These are phyloP conservation scores for Leucogyrophana mollusca DNA, from an alignment of 768 basidiomycete species.

Conservation along the genomic window DNA sequence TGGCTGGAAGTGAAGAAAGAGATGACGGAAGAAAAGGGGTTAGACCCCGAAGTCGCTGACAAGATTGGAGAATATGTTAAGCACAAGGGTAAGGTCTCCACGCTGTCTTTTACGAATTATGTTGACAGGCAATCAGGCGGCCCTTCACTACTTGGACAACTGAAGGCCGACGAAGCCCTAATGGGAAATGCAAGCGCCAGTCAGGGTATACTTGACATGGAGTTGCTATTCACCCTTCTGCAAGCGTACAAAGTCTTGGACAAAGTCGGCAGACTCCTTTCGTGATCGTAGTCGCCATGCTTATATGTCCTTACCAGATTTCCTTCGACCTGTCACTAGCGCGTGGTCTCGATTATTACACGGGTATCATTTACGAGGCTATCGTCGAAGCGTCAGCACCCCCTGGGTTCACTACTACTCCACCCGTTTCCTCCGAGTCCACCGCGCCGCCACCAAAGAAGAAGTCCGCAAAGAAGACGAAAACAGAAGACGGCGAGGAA, in stretches of 20 bases:
- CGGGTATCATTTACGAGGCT: slow-evolving; percentile 97
- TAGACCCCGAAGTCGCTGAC: slow-evolving; percentile 80
- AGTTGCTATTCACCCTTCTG: slow-evolving; percentile 77
- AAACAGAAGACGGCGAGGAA: slow-evolving; percentile 44
- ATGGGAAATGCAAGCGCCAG: slow-evolving; percentile 73
- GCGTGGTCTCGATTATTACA: slow-evolving; percentile 98
- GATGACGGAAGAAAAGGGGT: slow-evolving; percentile 95
- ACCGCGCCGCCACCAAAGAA: slow-evolving; percentile 32
- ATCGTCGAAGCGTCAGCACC: slow-evolving; percentile 92
- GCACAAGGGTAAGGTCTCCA: slow-evolving; percentile 67
- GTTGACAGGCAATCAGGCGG: slow-evolving; percentile 52
- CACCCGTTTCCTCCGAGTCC: slow-evolving; percentile 43
- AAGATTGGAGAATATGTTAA: slow-evolving; percentile 97
- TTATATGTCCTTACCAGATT: slow-evolving; percentile 45
- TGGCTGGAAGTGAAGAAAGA: slow-evolving; percentile 94
- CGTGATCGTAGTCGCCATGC: neutral
- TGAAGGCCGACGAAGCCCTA: slow-evolving; percentile 63
- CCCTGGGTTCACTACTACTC: slow-evolving; percentile 65
- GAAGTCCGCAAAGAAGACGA: slow-evolving; percentile 41
- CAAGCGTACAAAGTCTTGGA: slow-evolving; percentile 75
- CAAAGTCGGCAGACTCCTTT: slow-evolving; percentile 48
- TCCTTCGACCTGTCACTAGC: slow-evolving; percentile 97
- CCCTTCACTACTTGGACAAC: slow-evolving; percentile 66
- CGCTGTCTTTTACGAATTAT: neutral
- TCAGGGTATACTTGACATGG: slow-evolving; percentile 86